phyloP scores from a whole-genome alignment of 2,329 filamentous ascomycete genomes.

The Alternaria viburni region DNA sequence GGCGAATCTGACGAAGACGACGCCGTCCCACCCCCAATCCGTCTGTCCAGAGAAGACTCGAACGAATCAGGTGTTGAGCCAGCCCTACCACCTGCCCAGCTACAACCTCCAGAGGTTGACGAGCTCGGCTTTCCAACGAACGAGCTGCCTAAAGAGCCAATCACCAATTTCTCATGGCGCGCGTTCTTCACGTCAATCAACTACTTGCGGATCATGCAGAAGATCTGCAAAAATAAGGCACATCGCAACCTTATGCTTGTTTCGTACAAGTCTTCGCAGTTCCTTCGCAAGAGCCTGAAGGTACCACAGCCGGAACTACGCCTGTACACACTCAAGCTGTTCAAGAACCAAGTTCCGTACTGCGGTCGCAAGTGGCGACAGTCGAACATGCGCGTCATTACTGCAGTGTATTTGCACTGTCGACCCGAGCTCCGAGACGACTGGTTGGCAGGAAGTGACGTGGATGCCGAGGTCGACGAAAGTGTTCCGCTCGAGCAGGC shows the following conservation, averaged over 20 bases:
- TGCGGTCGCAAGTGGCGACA: conserved; percentile 98
- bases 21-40: conserved; percentile 80
- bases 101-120: conserved; percentile 68
- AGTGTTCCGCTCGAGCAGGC: conserved; percentile 91
- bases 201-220: conserved; percentile 94
- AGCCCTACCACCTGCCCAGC: conserved; percentile 30
- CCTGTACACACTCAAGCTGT: conserved; percentile 94
- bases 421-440: conserved; percentile 91
- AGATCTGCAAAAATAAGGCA: conserved; percentile 93
- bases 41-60: conserved; percentile 58
- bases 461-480: conserved; percentile 93
- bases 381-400: conserved; percentile 98
- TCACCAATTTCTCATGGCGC: conserved; percentile 89
- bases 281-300: conserved; percentile 88
- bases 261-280: conserved; percentile 92
- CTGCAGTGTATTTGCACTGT: conserved; percentile 92
- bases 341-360: conserved; percentile 98
- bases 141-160: conserved; percentile 73
- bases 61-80: conserved; percentile 34
- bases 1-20: conserved; percentile 61
- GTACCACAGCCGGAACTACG: conserved; percentile 87
- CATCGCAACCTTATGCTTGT: conserved; percentile 93
- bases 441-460: conserved; percentile 89
- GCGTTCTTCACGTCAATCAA: conserved; percentile 97
- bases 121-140: conserved; percentile 83